Percentiles rank a stretch among this genome's conserved stretches.
Conservation (phyloP, 495 filamentous ascomycete genomes). For the Hyphodiscus hymeniophilus region DNA sequence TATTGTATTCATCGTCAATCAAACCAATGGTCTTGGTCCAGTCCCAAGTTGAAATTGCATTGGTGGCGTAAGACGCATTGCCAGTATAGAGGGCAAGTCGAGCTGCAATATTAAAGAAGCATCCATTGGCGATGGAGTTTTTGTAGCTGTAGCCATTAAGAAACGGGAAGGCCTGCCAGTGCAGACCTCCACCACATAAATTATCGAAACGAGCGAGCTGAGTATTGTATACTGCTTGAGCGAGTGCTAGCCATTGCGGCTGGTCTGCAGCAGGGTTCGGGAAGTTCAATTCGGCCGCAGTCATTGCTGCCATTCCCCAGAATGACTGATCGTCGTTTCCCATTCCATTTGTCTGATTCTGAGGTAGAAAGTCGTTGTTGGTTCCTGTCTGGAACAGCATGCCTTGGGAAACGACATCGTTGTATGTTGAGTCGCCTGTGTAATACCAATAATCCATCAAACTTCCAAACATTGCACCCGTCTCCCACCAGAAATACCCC, state of each 20-base stretch:
- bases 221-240: constrained; percentile 70
- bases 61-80: constrained; percentile 67
- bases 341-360: constrained; percentile 26
- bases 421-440: constrained; percentile 63
- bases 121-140: constrained; percentile 67
- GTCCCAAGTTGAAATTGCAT: constrained; percentile 61
- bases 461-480: constrained; percentile 61
- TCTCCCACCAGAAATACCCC: constrained; percentile 61
- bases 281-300: constrained; percentile 54
- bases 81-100: constrained; percentile 66
- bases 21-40: constrained; percentile 57
- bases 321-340: constrained; percentile 54
- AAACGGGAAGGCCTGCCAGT: constrained; percentile 44
- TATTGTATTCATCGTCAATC: constrained; percentile 49
- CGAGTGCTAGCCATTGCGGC: constrained; percentile 67
- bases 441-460: constrained; percentile 69
- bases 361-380: constrained; percentile 54
- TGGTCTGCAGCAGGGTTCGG: constrained; percentile 38
- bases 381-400: constrained; percentile 60
- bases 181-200: constrained; percentile 59
- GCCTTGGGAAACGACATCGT: constrained; percentile 47
- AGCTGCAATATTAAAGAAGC: constrained; percentile 73
- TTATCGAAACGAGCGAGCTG: constrained; percentile 57
- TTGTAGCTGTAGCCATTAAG: constrained; percentile 70
- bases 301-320: constrained; percentile 60